Conservation (phyloP, 2,329 filamentous ascomycete genomes). For the Raffaelea albimanens region DNA sequence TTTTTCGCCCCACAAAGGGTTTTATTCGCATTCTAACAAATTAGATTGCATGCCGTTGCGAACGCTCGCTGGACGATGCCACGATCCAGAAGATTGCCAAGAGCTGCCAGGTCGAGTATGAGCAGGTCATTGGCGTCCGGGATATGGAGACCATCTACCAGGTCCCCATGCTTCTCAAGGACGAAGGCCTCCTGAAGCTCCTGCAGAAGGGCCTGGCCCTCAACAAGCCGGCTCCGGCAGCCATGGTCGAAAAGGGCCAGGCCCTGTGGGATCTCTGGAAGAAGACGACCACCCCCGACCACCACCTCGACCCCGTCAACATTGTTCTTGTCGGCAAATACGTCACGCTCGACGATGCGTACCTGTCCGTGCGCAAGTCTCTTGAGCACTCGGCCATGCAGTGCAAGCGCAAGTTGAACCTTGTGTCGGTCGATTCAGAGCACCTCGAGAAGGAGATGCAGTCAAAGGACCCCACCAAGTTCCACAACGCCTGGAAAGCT, state of each 20-base stretch:
- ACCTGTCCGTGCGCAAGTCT: constrained; percentile 67
- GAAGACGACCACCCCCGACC: constrained; percentile 47
- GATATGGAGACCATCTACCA: constrained; percentile 90
- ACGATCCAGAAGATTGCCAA: constrained; percentile 83
- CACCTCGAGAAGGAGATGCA: constrained; percentile 64
- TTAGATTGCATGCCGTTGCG: constrained; percentile 82
- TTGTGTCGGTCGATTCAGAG: constrained; percentile 78
- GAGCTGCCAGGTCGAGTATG: constrained; percentile 76
- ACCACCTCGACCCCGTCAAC: constrained; percentile 55
- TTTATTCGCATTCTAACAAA: not conserved
- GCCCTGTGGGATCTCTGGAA: constrained; percentile 67
- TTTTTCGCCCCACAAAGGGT: not conserved
- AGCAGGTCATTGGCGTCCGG: constrained; percentile 82
- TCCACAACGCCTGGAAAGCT: constrained; percentile 77
- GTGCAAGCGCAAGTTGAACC: constrained; percentile 66
- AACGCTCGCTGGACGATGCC: constrained; percentile 59
- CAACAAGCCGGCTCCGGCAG: constrained; percentile 39
- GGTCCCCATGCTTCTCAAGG: constrained; percentile 81
- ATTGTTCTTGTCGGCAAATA: constrained; percentile 95
- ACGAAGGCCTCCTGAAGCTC: constrained; percentile 58
- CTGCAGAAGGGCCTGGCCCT: constrained; percentile 37
- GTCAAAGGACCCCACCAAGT: constrained; percentile 56
- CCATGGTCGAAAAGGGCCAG: constrained; percentile 55
- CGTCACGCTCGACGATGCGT: constrained; percentile 72
- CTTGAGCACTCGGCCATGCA: constrained; percentile 89